phyloP scores from a whole-genome alignment of 164 flowering plant species.

The Houttuynia cordata region DNA sequence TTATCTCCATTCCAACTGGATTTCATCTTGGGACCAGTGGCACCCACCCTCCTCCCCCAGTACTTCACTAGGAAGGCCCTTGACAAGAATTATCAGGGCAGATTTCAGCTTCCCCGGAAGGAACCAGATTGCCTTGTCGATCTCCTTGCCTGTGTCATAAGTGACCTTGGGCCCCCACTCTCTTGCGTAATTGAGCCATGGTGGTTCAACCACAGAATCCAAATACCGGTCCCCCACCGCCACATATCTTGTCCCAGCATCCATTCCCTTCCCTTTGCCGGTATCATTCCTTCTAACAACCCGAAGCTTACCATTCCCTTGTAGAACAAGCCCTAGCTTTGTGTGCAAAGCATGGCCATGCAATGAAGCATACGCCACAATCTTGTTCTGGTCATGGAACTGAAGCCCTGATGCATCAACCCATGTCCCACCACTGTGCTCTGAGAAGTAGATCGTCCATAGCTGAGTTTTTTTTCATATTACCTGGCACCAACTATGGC shows the following conservation, averaged over 20 bases:
- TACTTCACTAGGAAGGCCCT: constrained; percentile 21
- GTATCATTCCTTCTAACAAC: constrained; percentile 40
- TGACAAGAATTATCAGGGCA: constrained; percentile 11
- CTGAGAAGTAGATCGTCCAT: constrained; percentile 24
- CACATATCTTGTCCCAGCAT: constrained; percentile 14
- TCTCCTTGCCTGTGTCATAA: constrained; percentile 13
- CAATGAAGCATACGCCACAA: constrained; percentile 27
- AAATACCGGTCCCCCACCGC: constrained; percentile 23
- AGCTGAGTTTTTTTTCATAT: no score
- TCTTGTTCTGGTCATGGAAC: constrained; percentile 28
- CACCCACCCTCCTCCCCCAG: constrained; percentile 31
- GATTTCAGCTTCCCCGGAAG: constrained; percentile 20
- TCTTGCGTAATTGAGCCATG: constrained; percentile 22
- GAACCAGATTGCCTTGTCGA: constrained; percentile 11
- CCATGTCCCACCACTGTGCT: constrained; percentile 38
- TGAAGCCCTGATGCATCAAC: constrained; percentile 24
- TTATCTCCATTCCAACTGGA: constrained; percentile 28
- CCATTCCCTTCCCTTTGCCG: constrained; percentile 25
- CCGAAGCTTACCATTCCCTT: constrained; percentile 15
- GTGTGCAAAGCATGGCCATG: constrained; percentile 39
- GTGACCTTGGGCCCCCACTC: constrained; percentile 26
- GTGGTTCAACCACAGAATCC: constrained; percentile 18
- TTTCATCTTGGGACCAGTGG: constrained; percentile 33
- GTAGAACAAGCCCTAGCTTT: constrained; percentile 27
- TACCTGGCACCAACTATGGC: no score